These are phyloP conservation scores for Pyrenophora tritici-repentis DNA, from an alignment of 2,329 filamentous ascomycete genomes.

Conservation along the genomic window DNA sequence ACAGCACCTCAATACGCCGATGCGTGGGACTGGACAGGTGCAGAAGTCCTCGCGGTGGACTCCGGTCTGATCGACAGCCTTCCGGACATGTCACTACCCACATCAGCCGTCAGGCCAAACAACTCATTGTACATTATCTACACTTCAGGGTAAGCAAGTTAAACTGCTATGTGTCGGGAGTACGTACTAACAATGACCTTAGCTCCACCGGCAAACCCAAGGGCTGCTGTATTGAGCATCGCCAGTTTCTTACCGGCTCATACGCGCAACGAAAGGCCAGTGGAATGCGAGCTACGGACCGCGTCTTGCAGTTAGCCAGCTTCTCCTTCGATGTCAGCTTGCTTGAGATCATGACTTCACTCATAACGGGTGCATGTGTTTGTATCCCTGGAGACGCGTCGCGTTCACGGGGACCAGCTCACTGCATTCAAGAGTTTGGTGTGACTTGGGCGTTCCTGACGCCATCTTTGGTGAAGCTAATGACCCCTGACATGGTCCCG, in stretches of 20 bases:
- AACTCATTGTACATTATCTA: constrained; percentile 1
- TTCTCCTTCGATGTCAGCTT: constrained; percentile 52
- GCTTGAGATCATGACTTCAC: constrained; percentile 50
- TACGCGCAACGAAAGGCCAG: constrained; percentile 1
- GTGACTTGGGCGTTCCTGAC: constrained; percentile 51
- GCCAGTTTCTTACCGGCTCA: constrained; percentile 1
- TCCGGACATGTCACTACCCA: background rate
- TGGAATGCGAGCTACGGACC: constrained; percentile 19
- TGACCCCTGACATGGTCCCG: constrained; percentile 43
- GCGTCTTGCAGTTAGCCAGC: constrained; percentile 57
- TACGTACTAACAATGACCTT: background rate
- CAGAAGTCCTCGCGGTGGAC: background rate
- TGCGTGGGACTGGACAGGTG: background rate
- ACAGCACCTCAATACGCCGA: constrained; percentile 1
- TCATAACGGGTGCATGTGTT: constrained; percentile 52
- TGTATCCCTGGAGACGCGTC: constrained; percentile 54
- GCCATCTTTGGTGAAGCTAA: constrained; percentile 38
- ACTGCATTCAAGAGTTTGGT: constrained; percentile 34
- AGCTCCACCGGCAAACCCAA: background rate
- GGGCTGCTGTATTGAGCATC: constrained; percentile 1
- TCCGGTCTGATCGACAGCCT: background rate
- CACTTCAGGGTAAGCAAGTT: background rate
- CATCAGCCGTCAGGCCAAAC: background rate
- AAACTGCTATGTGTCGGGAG: background rate
- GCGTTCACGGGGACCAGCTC: constrained; percentile 49